Base-by-base conservation (phyloP, 2,329 filamentous ascomycete genomes). In the Neopestalotiopsis sp. region DNA sequence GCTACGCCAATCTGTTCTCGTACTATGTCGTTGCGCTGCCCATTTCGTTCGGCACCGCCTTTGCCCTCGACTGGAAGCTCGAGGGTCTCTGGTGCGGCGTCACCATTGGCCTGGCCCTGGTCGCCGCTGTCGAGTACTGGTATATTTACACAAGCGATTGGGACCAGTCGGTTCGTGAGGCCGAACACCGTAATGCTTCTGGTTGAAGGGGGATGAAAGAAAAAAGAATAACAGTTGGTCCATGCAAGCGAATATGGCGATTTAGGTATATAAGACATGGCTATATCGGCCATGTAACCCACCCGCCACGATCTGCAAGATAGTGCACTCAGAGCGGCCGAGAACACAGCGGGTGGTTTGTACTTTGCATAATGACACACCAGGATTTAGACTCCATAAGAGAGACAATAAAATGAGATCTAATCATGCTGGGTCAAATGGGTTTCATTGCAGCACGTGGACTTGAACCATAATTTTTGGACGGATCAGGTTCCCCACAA, bases 11-110 rank as follows among this genome's bases (percentile, higher is more conserved):
- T 76, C 82, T 98, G 2, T 89, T 94, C 64, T 91, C 91, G 28
- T 98, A 98, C 82, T 99, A 98, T 80, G 83, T 88, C 20, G 87
- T 98, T 32, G 95, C 94, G 0, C 85, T 98, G 80, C 95, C 96
- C 0, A 89, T 97, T 42, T 94, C 91, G 53, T 92, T 98, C 73
- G 89, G 88, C 4, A 89, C 92, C 0, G 92, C 91, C 0, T 97
- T 98, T 78, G 91, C 90, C 0, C 82, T 95, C 3, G 86, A 86
- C 24, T 97, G 92, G 94, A 89, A 90, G 61, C 82, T 98, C 49
- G 85, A 89, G 68, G 95, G 95, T 0, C 83, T 98, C 20, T 98
- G 95, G 95, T 83, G 86, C 13, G 93, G 94, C 24, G 89, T 94
- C 6, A 92, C 91, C 0, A 79, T 97, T 71, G 95, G 93, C 1